Percentiles rank a stretch among this genome's conserved stretches.
phyloP scores from a whole-genome alignment of 2,329 filamentous ascomycete species.

The Colletotrichum sp. region DNA sequence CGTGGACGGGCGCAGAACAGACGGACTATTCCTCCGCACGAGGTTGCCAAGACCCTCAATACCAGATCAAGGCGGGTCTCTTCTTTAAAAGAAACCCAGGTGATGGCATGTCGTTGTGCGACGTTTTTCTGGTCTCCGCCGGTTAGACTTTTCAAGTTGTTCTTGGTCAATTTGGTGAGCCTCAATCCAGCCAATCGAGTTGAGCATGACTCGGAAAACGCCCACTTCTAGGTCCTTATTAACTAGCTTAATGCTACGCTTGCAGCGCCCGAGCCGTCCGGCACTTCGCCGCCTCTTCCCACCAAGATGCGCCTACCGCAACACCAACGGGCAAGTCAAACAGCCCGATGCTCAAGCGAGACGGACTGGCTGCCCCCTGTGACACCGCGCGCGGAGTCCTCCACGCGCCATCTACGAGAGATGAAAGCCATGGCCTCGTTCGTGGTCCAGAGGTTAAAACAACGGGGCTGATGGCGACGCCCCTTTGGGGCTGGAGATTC shows the following conservation, averaged over 20 bases:
- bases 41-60: slow-evolving; percentile 5
- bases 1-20: neutral
- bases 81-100: neutral
- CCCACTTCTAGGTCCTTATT: neutral
- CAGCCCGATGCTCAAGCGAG: neutral
- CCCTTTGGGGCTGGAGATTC: neutral
- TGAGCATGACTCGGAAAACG: slow-evolving; percentile 3
- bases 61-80: neutral
- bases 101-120: neutral
- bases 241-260: neutral
- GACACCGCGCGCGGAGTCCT: neutral
- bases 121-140: neutral
- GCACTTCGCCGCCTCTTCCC: neutral
- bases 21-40: neutral
- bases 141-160: neutral
- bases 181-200: neutral
- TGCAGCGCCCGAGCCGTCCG: slow-evolving; percentile 1
- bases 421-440: neutral
- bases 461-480: neutral
- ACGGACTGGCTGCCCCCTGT: neutral
- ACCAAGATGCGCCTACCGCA: neutral
- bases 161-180: slow-evolving; percentile 6
- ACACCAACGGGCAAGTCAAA: neutral
- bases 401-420: neutral
- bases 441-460: neutral